These are phyloP conservation scores for Davidsoniella australis DNA, from an alignment of 2,329 filamentous ascomycete genomes.

Conservation along the genomic window DNA sequence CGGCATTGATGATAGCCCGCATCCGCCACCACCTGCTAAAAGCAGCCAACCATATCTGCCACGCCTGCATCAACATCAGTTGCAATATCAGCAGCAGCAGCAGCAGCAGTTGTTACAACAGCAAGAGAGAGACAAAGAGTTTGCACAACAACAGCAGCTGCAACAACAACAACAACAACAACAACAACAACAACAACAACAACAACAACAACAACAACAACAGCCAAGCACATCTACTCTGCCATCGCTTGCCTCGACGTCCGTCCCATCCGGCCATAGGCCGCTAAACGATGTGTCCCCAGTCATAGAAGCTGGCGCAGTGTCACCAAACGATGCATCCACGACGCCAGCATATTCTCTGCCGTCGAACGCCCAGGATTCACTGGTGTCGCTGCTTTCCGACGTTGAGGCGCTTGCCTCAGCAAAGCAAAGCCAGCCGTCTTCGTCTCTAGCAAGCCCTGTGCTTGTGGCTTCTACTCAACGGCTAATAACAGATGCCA, in stretches of 20 bases:
- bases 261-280: not conserved
- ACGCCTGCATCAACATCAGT: slow-evolving; percentile 7
- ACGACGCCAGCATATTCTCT: not conserved
- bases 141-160: not conserved
- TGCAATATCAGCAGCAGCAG: slow-evolving; percentile 4
- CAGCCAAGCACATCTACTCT: not conserved
- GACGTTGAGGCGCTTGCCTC: too few species aligned
- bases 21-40: slow-evolving; percentile 19
- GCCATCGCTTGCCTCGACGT: not conserved
- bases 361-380: too few species aligned
- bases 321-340: too few species aligned
- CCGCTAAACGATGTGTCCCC: too few species aligned
- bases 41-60: slow-evolving; percentile 5
- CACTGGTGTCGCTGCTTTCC: too few species aligned
- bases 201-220: not conserved
- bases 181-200: not conserved
- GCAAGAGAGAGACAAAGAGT: not conserved
- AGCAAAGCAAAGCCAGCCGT: too few species aligned
- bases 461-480: too few species aligned
- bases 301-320: too few species aligned
- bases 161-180: not conserved
- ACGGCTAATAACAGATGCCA: too few species aligned
- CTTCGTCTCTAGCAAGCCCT: too few species aligned
- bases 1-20: slow-evolving; percentile 24
- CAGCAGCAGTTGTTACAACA: not conserved